phyloP scores from a whole-genome alignment of 1,284 basidiomycete genomes.

The Ganoderma lingzhi region DNA sequence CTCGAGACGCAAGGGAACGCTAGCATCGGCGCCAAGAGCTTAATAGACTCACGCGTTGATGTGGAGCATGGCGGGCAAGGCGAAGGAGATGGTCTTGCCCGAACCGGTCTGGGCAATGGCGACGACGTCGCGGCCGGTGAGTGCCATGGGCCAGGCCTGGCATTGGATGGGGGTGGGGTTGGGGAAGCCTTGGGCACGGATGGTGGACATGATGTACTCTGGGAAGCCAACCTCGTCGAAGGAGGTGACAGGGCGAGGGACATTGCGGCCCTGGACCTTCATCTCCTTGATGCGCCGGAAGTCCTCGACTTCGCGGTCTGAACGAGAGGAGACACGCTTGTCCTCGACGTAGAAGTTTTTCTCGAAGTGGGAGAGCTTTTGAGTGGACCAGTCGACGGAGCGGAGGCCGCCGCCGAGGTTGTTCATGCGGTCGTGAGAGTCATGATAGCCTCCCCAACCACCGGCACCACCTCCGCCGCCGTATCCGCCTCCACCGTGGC shows the following conservation, averaged over 20 bases:
- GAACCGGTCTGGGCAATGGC: conserved; percentile 98
- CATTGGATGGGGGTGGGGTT: conserved; percentile 95
- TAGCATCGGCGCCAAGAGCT: conserved; percentile 6
- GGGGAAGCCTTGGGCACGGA: conserved; percentile 92
- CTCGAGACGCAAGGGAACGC: conserved; percentile 18
- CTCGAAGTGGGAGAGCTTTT: conserved; percentile 85
- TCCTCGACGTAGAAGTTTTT: conserved; percentile 99
- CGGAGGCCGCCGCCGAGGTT: conserved; percentile 87
- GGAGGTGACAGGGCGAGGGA: conserved; percentile 90
- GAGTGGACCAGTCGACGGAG: conserved; percentile 84
- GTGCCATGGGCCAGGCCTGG: conserved; percentile 98
- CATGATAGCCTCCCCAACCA: conserved; percentile 62
- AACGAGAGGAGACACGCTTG: conserved; percentile 81
- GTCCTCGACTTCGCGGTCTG: conserved; percentile 88
- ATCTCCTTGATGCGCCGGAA: conserved; percentile 91
- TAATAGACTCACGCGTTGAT: conserved; percentile 87
- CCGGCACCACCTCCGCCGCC: conserved; percentile 58
- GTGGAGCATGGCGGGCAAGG: conserved; percentile 98
- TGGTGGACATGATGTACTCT: conserved; percentile 94
- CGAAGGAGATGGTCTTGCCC: conserved; percentile 98
- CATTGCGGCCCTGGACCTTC: conserved; percentile 88
- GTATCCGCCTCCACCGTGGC: conserved; percentile 43
- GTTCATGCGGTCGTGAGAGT: conserved; percentile 81
- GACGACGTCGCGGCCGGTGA: conserved; percentile 93
- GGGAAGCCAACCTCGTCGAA: conserved; percentile 98